Conservation (phyloP, 805 yeast genomes). For the Brettanomyces nanus region DNA sequence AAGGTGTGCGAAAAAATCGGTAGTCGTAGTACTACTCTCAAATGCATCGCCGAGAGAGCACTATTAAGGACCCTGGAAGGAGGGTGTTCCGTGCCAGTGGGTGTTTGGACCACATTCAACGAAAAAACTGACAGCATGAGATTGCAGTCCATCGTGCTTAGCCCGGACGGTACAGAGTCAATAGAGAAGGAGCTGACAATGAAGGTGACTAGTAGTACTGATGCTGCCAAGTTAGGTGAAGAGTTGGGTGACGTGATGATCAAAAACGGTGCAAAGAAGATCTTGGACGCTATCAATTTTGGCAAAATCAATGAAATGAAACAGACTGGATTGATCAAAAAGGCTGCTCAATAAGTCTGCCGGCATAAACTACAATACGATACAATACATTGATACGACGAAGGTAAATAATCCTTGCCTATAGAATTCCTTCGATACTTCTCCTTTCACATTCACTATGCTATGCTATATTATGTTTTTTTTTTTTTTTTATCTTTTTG, state of each 20-base stretch:
- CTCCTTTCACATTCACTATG: background rate
- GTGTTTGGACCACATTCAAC: slow-evolving; percentile 58
- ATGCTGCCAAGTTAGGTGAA: slow-evolving; percentile 65
- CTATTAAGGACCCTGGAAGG: slow-evolving; percentile 87
- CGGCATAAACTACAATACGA: too few relatives aligned
- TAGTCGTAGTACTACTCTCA: slow-evolving; percentile 54
- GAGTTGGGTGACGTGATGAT: slow-evolving; percentile 60
- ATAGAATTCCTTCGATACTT: background rate
- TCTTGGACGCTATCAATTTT: slow-evolving; percentile 72
- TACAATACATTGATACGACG: background rate
- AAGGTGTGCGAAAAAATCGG: slow-evolving; percentile 57
- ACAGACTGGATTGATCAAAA: slow-evolving; percentile 26
- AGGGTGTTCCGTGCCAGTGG: slow-evolving; percentile 97
- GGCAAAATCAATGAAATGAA: slow-evolving; percentile 45
- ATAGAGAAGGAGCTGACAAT: slow-evolving; percentile 48
- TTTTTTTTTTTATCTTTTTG: too few relatives aligned
- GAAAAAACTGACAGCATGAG: slow-evolving; percentile 34
- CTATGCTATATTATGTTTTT: too few relatives aligned
- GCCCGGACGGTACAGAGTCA: slow-evolving; percentile 69
- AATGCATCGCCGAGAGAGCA: slow-evolving; percentile 85
- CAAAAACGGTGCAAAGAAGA: slow-evolving; percentile 72
- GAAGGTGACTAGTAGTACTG: slow-evolving; percentile 35
- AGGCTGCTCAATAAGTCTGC: too few relatives aligned
- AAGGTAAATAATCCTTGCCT: background rate
- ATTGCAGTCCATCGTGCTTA: slow-evolving; percentile 68